A percentile compares a stretch with the other conserved stretches of the same genome.
Evolutionary conservation across 352 stramenopile species (phyloP).

Genomic region (Phytophthora hybrid): DNA sequence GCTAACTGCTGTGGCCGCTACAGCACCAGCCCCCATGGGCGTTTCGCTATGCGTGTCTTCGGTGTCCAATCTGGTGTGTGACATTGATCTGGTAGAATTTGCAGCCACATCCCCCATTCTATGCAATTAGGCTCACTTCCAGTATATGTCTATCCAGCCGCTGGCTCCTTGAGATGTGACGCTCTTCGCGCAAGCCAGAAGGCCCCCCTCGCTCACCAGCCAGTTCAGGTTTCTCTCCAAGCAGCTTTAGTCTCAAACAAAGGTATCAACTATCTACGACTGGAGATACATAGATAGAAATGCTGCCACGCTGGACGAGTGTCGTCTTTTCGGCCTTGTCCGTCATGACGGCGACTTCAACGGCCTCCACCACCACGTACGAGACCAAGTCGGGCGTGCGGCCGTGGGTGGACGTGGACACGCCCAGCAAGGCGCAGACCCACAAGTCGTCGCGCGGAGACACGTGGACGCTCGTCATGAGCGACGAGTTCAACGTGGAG

Average conservation of each 20-base stretch:
- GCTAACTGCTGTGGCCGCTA: not conserved
- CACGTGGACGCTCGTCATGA: slow-evolving; percentile 65
- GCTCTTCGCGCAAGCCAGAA: slow-evolving; percentile 2
- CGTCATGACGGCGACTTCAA: not conserved
- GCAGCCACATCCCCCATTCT: slow-evolving; percentile 1
- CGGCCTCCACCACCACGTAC: slow-evolving; percentile 15
- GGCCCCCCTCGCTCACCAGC: slow-evolving; percentile 1
- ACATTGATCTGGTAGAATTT: slow-evolving; percentile 23
- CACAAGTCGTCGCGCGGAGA: slow-evolving; percentile 59
- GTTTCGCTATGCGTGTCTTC: slow-evolving; percentile 9
- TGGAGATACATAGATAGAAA: not conserved
- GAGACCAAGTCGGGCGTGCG: slow-evolving; percentile 56
- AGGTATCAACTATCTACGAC: not conserved
- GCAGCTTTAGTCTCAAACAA: not conserved
- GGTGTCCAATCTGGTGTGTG: slow-evolving; percentile 22
- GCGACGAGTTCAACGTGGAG: slow-evolving; percentile 21
- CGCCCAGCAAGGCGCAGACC: slow-evolving; percentile 39
- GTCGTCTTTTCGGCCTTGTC: not conserved
- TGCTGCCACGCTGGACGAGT: slow-evolving; percentile 21
- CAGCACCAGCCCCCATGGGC: not conserved
- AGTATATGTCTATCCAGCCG: slow-evolving; percentile 3
- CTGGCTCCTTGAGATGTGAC: slow-evolving; percentile 13
- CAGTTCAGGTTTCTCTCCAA: slow-evolving; percentile 30
- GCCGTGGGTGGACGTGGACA: slow-evolving; percentile 64
- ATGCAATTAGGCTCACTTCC: slow-evolving; percentile 1